phyloP scores from a whole-genome alignment of 176 grass and related monocot genomes.

The Musa schizocarpa region DNA sequence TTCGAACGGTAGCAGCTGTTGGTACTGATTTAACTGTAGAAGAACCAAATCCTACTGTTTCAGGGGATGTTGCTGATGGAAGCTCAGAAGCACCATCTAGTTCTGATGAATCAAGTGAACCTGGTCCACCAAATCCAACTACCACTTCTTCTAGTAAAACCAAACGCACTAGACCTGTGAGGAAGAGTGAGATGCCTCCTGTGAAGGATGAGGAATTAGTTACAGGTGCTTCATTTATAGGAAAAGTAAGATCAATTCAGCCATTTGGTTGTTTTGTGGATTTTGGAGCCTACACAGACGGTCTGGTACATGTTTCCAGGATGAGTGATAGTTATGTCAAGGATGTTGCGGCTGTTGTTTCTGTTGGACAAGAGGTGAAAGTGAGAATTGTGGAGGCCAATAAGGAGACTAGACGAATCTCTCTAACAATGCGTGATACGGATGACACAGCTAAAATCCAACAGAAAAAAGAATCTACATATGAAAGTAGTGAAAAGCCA shows the following conservation, averaged over 20 bases:
- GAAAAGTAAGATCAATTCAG: slow-evolving; percentile 75
- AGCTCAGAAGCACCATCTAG: slow-evolving; percentile 32
- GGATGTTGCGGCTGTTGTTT: slow-evolving; percentile 73
- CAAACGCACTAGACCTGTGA: slow-evolving; percentile 36
- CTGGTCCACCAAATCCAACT: slow-evolving; percentile 7
- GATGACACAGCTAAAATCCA: slow-evolving; percentile 42
- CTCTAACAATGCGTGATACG: slow-evolving; percentile 65
- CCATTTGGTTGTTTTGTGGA: slow-evolving; percentile 92
- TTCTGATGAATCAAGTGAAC: slow-evolving; percentile 29
- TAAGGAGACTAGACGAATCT: slow-evolving; percentile 56
- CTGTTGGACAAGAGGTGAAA: slow-evolving; percentile 79
- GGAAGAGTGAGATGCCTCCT: slow-evolving; percentile 62
- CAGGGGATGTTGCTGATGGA: slow-evolving; percentile 43
- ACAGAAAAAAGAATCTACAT: slow-evolving; percentile 34
- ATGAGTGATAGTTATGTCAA: slow-evolving; percentile 71
- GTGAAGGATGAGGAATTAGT: slow-evolving; percentile 72
- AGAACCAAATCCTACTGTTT: slow-evolving; percentile 40
- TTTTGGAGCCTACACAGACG: slow-evolving; percentile 75
- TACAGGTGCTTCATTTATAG: slow-evolving; percentile 66
- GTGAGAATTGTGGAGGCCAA: slow-evolving; percentile 75
- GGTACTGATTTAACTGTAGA: slow-evolving; percentile 50
- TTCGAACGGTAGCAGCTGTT: slow-evolving; percentile 39
- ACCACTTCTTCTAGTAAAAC: slow-evolving; percentile 19
- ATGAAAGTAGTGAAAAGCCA: slow-evolving; percentile 25
- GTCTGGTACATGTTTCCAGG: slow-evolving; percentile 84